phyloP scores from a whole-genome alignment of 768 basidiomycete species.

The Botryobasidium botryosum region DNA sequence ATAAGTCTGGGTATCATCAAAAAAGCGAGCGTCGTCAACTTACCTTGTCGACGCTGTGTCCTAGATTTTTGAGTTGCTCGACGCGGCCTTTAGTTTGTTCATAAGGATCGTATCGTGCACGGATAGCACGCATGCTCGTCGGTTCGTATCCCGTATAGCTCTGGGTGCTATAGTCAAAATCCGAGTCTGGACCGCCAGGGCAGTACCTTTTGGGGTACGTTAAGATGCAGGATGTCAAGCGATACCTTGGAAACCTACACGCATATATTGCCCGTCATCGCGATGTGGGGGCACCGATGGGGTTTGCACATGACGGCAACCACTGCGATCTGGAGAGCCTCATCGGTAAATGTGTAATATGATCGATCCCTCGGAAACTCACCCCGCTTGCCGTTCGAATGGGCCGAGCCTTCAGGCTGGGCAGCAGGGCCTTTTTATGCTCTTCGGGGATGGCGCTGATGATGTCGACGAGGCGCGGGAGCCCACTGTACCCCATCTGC shows the following conservation, averaged over 20 bases:
- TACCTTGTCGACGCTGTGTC: constrained; percentile 95
- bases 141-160: constrained; percentile 92
- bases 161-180: constrained; percentile 98
- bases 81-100: constrained; percentile 92
- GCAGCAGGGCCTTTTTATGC: constrained; percentile 80
- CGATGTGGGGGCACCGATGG: constrained; percentile 97
- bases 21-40: not conserved
- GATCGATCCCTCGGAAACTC: constrained; percentile 17
- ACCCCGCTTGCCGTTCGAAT: constrained; percentile 95
- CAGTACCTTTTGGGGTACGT: constrained; percentile 50
- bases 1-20: not conserved
- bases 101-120: constrained; percentile 91
- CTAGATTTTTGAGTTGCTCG: constrained; percentile 89
- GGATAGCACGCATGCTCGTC: constrained; percentile 97
- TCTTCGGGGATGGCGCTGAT: constrained; percentile 97
- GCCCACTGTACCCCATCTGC: constrained; percentile 70
- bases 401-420: constrained; percentile 81
- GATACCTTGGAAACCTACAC: constrained; percentile 39
- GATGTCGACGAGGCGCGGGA: constrained; percentile 90
- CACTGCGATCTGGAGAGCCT: constrained; percentile 61
- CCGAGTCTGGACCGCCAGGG: constrained; percentile 96
- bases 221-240: not conserved
- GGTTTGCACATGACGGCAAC: constrained; percentile 99
- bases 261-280: constrained; percentile 99
- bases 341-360: not conserved